Conservation (phyloP, 2,329 filamentous ascomycete genomes). For the Neurospora sp. region DNA sequence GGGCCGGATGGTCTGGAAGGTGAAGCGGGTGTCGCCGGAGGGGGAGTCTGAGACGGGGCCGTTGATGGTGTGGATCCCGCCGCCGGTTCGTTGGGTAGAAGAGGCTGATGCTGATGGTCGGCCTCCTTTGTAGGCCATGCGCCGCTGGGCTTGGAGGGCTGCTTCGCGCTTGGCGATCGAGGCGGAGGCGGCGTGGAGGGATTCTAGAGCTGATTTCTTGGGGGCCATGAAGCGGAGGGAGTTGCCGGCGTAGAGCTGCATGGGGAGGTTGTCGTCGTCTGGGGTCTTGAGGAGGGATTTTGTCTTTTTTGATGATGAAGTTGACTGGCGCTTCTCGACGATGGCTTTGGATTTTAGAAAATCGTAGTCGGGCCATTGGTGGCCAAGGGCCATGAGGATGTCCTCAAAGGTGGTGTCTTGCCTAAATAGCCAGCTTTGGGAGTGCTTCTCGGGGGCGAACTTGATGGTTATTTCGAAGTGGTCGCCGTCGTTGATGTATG, state of each 20-base stretch:
- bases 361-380: constrained; percentile 11
- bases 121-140: constrained; percentile 6
- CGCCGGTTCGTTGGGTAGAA: neutral
- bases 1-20: constrained; percentile 68
- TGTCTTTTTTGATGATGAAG: neutral
- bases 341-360: constrained; percentile 20
- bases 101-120: neutral
- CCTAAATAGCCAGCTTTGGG: constrained; percentile 9
- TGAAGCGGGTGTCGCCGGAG: constrained; percentile 46
- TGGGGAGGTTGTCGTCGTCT: constrained; percentile 15
- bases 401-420: neutral
- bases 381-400: constrained; percentile 3
- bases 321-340: constrained; percentile 8
- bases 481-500: constrained; percentile 1
- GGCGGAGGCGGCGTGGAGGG: constrained; percentile 14
- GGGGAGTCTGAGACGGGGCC: constrained; percentile 8
- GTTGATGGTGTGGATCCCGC: constrained; percentile 19
- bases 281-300: constrained; percentile 19
- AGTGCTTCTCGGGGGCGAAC: constrained; percentile 13
- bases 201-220: constrained; percentile 14
- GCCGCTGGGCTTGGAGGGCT: constrained; percentile 7
- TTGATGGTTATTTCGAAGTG: constrained; percentile 13
- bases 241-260: constrained; percentile 16
- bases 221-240: constrained; percentile 23
- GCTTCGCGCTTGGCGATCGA: constrained; percentile 2